These are phyloP conservation scores for Penicillium sp. DNA, from an alignment of 2,329 filamentous ascomycete species.

Conservation along the genomic window DNA sequence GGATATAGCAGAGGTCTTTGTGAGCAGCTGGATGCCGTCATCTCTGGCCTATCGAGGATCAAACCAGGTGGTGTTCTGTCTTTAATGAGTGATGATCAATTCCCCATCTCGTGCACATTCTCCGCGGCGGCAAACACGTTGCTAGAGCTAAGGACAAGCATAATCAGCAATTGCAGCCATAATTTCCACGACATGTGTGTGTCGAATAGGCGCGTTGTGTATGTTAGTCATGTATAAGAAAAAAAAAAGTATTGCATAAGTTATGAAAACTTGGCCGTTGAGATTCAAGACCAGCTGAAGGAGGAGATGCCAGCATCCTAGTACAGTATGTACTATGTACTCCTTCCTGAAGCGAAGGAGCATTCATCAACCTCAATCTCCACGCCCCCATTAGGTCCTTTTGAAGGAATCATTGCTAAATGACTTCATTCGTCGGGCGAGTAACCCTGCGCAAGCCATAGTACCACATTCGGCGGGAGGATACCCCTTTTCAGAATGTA, in stretches of 20 bases:
- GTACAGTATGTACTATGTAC: no score
- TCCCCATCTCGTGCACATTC: neutral
- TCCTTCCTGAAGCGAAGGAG: neutral
- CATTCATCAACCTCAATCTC: neutral
- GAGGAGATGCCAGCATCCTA: neutral
- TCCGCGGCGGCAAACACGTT: neutral
- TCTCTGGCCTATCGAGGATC: neutral
- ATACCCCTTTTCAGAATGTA: conserved; percentile 9
- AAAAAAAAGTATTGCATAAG: neutral
- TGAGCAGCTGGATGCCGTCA: neutral
- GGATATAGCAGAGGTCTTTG: neutral
- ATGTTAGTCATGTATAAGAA: neutral
- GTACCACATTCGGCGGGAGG: conserved; percentile 6
- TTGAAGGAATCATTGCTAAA: neutral
- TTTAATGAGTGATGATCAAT: neutral
- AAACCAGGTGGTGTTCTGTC: neutral
- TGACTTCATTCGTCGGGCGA: neutral
- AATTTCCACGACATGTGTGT: neutral
- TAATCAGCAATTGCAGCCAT: neutral
- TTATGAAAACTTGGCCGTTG: neutral
- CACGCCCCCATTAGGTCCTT: neutral
- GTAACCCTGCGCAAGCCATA: conserved; percentile 5
- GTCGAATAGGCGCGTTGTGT: neutral
- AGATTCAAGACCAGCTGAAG: neutral
- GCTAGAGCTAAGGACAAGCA: neutral